Evolutionary conservation across 495 filamentous ascomycete genomes (phyloP), one percentile per base, ranked within the genome.

Genomic region (Aspergillus cavernicola): DNA sequence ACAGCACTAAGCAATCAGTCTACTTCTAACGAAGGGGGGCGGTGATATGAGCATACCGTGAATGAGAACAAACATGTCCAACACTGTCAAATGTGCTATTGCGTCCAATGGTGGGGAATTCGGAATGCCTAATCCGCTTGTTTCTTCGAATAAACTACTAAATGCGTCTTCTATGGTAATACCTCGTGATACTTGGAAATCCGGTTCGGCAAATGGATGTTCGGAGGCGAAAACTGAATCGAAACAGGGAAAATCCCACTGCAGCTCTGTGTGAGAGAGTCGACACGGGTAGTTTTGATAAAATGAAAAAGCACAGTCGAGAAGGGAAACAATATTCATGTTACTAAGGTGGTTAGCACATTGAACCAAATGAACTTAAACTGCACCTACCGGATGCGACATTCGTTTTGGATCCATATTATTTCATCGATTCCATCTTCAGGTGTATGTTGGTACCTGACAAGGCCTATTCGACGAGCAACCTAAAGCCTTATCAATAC

Each of bases 241-340:
- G 16, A 65, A 54, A 32, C 67, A 71, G 7, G 73, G 73, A 13
- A 77, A 53, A 6, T 74, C 72, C 45, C 63, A 69, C 47, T 73
- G 67, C 52, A 74, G 60, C 43, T 77, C 73, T 1, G 58, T 60
- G 29, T 67, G 62, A 0, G 65, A 62, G 6, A 75, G 20, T 0
- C 73, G 73, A 28, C 71, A 74, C 0, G 73, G 73, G 35, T 72
- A 73, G 19, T 77, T 77, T 39, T 70, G 68, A 40, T 65, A 77
- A 46, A 77, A 75, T 11, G 63, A 72, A 50, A 77, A 77, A 6
- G 73, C 72, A 32, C 69, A 74, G 49, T 77, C 73, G 11, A 77
- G 56, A 6, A 71, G 58, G 1, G 65, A 65, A 1, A 77, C 61
- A n/a, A 72, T 62, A 35, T 55, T 65, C 33, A 73, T 67, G 4